A percentile compares a stretch with the other conserved stretches of the same genome.
These are phyloP conservation scores for Eimeria maxima DNA, from an alignment of 169 alveolate genomes.

Conservation along the genomic window DNA sequence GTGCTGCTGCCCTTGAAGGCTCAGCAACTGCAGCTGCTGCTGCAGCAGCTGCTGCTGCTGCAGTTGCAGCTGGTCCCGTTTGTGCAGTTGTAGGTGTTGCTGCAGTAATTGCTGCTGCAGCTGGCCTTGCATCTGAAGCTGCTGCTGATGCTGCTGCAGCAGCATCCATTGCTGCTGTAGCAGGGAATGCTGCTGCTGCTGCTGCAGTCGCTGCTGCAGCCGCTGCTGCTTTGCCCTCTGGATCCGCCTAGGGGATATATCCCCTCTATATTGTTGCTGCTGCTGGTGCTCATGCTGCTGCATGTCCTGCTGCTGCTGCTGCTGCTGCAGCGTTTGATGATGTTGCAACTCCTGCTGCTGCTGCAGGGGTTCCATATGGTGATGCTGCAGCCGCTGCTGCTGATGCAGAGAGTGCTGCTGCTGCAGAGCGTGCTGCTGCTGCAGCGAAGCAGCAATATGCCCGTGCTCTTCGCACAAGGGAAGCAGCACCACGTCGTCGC, in stretches of 20 bases:
- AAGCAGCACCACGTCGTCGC: not conserved
- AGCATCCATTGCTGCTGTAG: not conserved
- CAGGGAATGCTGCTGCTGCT: conserved; percentile 15
- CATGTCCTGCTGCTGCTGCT: not conserved
- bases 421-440: not conserved
- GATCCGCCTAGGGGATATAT: not conserved
- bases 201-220: conserved; percentile 42
- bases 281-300: not conserved
- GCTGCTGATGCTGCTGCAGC: conserved; percentile 63
- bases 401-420: conserved; percentile 8
- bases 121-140: conserved; percentile 18
- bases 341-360: conserved; percentile 29
- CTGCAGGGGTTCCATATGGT: not conserved
- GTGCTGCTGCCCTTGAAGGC: not conserved
- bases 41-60: conserved; percentile 32
- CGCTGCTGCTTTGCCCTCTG: not conserved
- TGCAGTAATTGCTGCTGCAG: conserved; percentile 13
- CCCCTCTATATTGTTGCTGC: conserved; percentile 5
- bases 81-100: not conserved
- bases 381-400: conserved; percentile 4
- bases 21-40: not conserved
- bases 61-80: not conserved
- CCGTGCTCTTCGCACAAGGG: conserved; percentile 25
- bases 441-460: conserved; percentile 32
- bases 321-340: conserved; percentile 21